phyloP scores from a whole-genome alignment of 495 filamentous ascomycete genomes.

The Parathielavia hyrcaniae region DNA sequence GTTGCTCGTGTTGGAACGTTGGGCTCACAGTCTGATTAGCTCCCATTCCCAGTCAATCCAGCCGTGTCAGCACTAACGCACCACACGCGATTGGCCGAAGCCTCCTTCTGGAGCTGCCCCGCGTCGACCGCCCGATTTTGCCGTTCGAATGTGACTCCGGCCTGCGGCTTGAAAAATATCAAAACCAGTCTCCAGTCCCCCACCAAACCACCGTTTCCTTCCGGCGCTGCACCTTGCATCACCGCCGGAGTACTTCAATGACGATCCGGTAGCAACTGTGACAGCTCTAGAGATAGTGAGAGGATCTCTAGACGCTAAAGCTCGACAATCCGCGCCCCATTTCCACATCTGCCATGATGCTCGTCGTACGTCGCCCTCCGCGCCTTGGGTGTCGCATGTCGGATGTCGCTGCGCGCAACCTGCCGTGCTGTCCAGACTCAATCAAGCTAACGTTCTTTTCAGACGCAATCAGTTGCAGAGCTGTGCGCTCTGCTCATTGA shows the following conservation, averaged over 20 bases:
- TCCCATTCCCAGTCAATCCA: background rate
- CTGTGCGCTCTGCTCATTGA: constrained; percentile 84
- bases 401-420: background rate
- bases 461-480: constrained; percentile 62
- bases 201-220: constrained; percentile 25
- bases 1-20: background rate
- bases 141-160: constrained; percentile 12
- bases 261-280: constrained; percentile 58
- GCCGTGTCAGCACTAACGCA: constrained; percentile 19
- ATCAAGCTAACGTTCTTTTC: constrained; percentile 6
- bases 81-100: constrained; percentile 18
- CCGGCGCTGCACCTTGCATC: constrained; percentile 18
- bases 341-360: constrained; percentile 27
- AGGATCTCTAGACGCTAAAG: constrained; percentile 58
- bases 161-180: constrained; percentile 26
- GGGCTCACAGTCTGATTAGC: constrained; percentile 7
- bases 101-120: constrained; percentile 18
- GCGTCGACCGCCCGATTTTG: constrained; percentile 20
- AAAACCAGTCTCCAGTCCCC: constrained; percentile 23
- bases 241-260: constrained; percentile 38
- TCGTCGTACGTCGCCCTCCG: constrained; percentile 36
- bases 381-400: constrained; percentile 6
- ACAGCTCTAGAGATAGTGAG: constrained; percentile 66
- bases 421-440: background rate
- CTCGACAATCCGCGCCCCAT: constrained; percentile 9